Base-by-base conservation (phyloP, 2,329 filamentous ascomycete species). In the Didymella pomorum region DNA sequence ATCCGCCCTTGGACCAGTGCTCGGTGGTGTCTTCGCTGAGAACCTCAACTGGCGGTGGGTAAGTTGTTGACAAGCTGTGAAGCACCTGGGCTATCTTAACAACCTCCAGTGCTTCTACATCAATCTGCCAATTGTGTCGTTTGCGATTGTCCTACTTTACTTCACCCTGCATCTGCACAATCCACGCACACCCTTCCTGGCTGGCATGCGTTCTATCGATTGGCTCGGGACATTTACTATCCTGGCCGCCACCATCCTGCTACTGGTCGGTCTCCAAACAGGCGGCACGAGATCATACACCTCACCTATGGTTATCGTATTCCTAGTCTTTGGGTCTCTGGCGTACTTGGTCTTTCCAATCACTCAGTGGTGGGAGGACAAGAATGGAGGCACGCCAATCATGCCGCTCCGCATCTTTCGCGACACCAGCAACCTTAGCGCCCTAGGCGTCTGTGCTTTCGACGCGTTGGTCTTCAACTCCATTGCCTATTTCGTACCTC, bases 371-470 rank as follows among this genome's bases (percentile, higher is more conserved):
- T 82, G 82, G 87, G 87, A 18, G 77, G 80, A 58, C 89, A 77
- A 84, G 80, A 76, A 82, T 79, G 59, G 69, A 86, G 28, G 88
- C 84, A 21, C 85, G 56, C 89, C 90, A 0, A 79, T 93, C n/a
- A 87, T 92, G 70, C 90, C 89, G 0, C 73, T 90, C n/a, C 81
- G 80, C n/a, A 80, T 92, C 1, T 90, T 91, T 75, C 75, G 74
- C 2, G 79, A 82, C 26, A 65, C 77, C 12, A 85, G 86, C 4
- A 88, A 86, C 52, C 72, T 86, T 11, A 86, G 86, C 1, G 79
- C 82, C 3, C 79, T 89, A 9, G 71, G 77, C 1, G 79, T 84
- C 1, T 78, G 76, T 16, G 82, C 81, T 58, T 76, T 76, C 20
- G 81, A 85, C 63, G 79, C 79, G 5, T 79, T 87, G 67, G 83